Evolutionary conservation across 1,284 basidiomycete genomes (phyloP), one percentile per base, ranked within the genome.

Genomic region (Rhodotorula sp.): DNA sequence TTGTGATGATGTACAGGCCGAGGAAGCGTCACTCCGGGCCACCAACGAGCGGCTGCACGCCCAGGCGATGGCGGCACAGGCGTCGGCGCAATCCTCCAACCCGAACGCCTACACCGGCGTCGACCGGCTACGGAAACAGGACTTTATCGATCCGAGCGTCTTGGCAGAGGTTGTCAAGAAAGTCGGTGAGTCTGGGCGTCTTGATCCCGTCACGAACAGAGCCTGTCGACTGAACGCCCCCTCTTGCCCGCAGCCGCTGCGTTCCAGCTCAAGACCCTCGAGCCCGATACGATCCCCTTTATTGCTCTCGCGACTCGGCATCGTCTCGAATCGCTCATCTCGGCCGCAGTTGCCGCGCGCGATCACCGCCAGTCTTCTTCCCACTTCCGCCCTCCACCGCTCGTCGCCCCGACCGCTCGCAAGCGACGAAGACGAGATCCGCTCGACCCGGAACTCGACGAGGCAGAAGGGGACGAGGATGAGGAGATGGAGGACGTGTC

Each of bases 271-370:
- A 76, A 75, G 21, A 79, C 78, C 23, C 70, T 80, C 56, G 79
- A 80, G 64, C 78, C 79, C 21, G 79, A 79, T 47, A 79, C 77
- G 3, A 75, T 80, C 54, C 77, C 78, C 14, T 68, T 80, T 8
- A 75, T 92, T 58, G 90, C 91, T 0, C 85, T 92, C 23, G 90
- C 91, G 0, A 85, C 92, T 3, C 88, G 90, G 56, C 86, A 87
- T 47, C 87, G 91, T 3, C 82, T 93, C 63, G 87, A 90, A 75
- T 87, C 89, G 69, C 84, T 93, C 52, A 80, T 92, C 69, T 86
- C 86, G 21, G 84, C 83, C 47, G 91, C 91, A 87, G 85, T 91
- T 69, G 83, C 83, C 18, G 91, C 91, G 0, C 85, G 90, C 20
- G 84, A 85, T 52, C 91, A 93, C 79, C 88, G 86, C 5, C 86